Evolutionary conservation across 2,329 filamentous ascomycete genomes (phyloP).

Genomic region (Chaetomium sp.): DNA sequence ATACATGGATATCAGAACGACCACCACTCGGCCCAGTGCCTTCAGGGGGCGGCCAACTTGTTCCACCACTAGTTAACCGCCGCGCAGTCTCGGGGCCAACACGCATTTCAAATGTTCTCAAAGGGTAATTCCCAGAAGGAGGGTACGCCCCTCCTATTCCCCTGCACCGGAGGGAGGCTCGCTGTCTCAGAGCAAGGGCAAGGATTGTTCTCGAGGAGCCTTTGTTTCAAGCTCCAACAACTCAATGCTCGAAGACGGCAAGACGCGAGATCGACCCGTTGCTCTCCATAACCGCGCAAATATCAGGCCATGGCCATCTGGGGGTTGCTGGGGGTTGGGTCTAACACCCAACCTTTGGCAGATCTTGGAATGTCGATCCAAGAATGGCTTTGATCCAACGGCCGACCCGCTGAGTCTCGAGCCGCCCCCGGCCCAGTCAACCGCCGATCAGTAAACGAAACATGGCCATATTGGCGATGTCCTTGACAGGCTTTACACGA

Average conservation of each 20-base stretch:
- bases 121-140: background rate
- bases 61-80: constrained; percentile 1
- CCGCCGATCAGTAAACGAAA: constrained; percentile 6
- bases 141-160: background rate
- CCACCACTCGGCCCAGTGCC: background rate
- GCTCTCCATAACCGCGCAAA: background rate
- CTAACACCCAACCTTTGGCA: background rate
- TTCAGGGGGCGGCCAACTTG: background rate
- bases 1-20: constrained; percentile 11
- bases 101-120: background rate
- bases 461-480: background rate
- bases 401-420: background rate
- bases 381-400: background rate
- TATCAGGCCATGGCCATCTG: background rate
- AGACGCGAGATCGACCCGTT: background rate
- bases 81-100: background rate
- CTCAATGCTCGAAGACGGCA: background rate
- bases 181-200: background rate
- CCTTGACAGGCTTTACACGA: background rate
- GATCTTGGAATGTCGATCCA: constrained; percentile 2
- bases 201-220: background rate
- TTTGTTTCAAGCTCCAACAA: background rate
- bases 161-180: background rate
- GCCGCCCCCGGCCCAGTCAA: background rate
- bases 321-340: background rate